Base-by-base conservation (phyloP, 1,284 basidiomycete species). In the Rhodotorula sp. region DNA sequence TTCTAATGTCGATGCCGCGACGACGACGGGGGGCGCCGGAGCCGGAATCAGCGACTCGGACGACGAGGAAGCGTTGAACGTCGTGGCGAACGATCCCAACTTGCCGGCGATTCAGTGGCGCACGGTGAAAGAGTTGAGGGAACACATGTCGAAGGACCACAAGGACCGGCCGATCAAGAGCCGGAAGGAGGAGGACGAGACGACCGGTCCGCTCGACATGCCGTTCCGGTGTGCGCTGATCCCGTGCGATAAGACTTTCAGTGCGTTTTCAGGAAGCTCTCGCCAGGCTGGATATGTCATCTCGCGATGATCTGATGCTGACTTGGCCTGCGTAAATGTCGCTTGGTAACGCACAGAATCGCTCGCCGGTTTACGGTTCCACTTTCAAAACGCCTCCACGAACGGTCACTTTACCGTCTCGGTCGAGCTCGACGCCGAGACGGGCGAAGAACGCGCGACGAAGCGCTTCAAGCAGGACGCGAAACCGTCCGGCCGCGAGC, bases 311-410 rank as follows among this genome's bases (percentile, higher is more conserved):
- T 49, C 48, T 21, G 48, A 7, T n/a, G 45, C 18, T 16, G 23
- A 45, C 28, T 26, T n/a, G n/a, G n/a, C n/a, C n/a, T n/a, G n/a
- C n/a, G n/a, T n/a, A n/a, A n/a, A n/a, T n/a, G n/a, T n/a, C n/a
- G n/a, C n/a, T n/a, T n/a, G n/a, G n/a, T n/a, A 21, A 7, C 7
- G 10, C 48, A 28, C 60, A 68, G 79, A 69, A 77, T 80, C 76
- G 73, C 77, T 64, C 66, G 77, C 62, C 74, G 75, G 67, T 67
- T 73, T 60, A 71, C 67, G 68, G 21, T 75, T 75, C 34, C 74
- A 77, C 43, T 79, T 80, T 18, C 69, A 67, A 69, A 79, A 80
- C 49, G 77, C 77, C 14, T 78, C 75, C 0, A 78, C 77, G 21
- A 78, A 73, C 78, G 75, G 75, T 10, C 75, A 76, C 64, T 76